These are phyloP conservation scores for Aureobasidium namibiae DNA, from an alignment of 2,329 filamentous ascomycete species.

Conservation along the genomic window DNA sequence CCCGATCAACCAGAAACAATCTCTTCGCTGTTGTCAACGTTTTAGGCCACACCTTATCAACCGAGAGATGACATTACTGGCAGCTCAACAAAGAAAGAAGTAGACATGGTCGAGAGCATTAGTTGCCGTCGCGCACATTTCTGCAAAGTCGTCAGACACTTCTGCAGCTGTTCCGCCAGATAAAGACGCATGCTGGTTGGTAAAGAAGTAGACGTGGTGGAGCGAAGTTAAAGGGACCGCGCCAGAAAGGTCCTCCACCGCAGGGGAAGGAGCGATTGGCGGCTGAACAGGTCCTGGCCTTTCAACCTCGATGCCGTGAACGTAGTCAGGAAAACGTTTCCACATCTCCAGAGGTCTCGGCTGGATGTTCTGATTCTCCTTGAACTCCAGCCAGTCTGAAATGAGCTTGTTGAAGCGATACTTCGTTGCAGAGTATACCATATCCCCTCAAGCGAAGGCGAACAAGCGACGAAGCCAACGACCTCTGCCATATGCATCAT, in stretches of 20 bases:
- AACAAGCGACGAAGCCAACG: constrained; percentile 3
- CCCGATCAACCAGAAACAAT: neutral
- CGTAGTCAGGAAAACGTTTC: neutral
- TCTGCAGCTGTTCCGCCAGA: neutral
- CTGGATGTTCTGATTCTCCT: neutral
- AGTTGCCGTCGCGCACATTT: neutral
- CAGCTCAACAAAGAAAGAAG: neutral
- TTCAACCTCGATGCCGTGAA: neutral
- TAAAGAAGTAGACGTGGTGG: neutral
- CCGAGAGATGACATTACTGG: neutral
- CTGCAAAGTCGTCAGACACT: neutral
- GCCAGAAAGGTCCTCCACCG: too few relatives aligned
- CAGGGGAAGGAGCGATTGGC: neutral
- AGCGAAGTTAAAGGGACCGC: neutral
- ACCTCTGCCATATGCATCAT: neutral
- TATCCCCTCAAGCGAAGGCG: neutral
- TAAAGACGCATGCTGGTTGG: neutral
- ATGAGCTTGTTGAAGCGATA: neutral
- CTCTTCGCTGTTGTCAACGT: neutral
- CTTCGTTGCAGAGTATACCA: neutral
- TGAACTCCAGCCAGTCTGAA: neutral
- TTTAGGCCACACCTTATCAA: neutral
- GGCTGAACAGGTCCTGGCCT: neutral
- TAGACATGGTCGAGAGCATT: neutral
- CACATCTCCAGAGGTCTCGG: neutral